A percentile compares a stretch with the other conserved stretches of the same genome.
Evolutionary conservation across 2,329 filamentous ascomycete genomes (phyloP).

Genomic region (Talaromyces islandicus): DNA sequence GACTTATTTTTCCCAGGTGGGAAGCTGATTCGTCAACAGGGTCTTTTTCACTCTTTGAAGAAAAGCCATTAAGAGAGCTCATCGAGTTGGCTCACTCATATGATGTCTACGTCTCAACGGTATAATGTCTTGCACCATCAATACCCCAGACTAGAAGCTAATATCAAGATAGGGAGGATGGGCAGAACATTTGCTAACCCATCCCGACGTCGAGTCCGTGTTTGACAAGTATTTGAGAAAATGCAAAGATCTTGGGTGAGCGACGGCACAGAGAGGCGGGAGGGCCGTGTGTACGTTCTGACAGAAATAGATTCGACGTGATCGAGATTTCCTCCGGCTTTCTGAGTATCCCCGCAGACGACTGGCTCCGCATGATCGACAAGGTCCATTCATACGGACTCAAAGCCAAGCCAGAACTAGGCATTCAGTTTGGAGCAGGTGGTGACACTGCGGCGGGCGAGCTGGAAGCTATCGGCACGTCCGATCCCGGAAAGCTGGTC

Average conservation of each 20-base stretch:
- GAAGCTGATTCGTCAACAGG: conserved; percentile 19
- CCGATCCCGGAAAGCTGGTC: conserved; percentile 45
- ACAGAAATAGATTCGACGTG: conserved; percentile 43
- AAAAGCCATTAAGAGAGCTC: conserved; percentile 41
- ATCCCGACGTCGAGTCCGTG: conserved; percentile 37
- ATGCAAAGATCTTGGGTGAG: conserved; percentile 46
- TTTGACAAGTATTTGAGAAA: conserved; percentile 49
- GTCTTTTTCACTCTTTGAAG: conserved; percentile 47
- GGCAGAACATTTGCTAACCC: conserved; percentile 49
- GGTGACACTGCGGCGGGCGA: conserved; percentile 46
- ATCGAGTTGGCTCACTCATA: conserved; percentile 46
- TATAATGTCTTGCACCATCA: conserved; percentile 15
- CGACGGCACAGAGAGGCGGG: not conserved
- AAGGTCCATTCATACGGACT: conserved; percentile 43
- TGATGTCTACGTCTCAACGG: conserved; percentile 49
- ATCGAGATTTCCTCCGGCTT: conserved; percentile 51
- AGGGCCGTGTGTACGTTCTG: not conserved
- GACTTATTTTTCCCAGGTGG: not conserved
- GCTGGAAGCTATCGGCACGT: conserved; percentile 44
- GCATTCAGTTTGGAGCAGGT: conserved; percentile 53
- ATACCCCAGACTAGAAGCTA: not conserved
- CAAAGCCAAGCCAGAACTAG: conserved; percentile 50
- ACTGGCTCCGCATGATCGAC: conserved; percentile 49
- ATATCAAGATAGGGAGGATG: conserved; percentile 41
- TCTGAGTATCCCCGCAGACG: conserved; percentile 48